phyloP scores from a whole-genome alignment of 2,329 filamentous ascomycete genomes.

The Fusarium globosum region DNA sequence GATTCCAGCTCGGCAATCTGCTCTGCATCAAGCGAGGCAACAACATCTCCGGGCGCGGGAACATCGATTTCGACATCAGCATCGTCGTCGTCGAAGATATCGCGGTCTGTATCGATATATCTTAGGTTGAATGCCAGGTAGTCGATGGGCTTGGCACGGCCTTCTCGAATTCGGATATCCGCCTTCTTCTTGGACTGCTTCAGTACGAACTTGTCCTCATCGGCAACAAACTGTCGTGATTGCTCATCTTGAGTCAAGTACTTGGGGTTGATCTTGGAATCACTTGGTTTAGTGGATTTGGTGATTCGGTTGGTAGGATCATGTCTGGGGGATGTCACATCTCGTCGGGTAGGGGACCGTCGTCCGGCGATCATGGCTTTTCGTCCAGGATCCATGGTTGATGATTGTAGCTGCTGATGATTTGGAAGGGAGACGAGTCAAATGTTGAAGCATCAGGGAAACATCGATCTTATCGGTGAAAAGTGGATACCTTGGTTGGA shows the following conservation, averaged over 20 bases:
- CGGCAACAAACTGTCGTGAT: conserved; percentile 85
- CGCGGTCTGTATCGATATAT: conserved; percentile 85
- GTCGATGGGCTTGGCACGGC: conserved; percentile 91
- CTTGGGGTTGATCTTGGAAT: conserved; percentile 48
- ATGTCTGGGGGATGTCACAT: conserved; percentile 66
- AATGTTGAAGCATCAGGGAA: conserved; percentile 4
- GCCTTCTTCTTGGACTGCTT: conserved; percentile 99
- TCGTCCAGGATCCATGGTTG: conserved; percentile 64
- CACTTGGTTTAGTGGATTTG: conserved; percentile 54
- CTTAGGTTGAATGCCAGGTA: conserved; percentile 91
- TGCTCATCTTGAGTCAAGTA: conserved; percentile 81
- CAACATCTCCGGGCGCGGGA: conserved; percentile 81
- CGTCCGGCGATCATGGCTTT: conserved; percentile 64
- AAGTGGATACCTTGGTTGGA: conserved; percentile 14
- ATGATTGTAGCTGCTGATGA: conserved; percentile 5
- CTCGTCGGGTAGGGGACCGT: conserved; percentile 57
- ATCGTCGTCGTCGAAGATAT: conserved; percentile 88
- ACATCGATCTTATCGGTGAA: conserved; percentile 30
- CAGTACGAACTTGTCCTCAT: conserved; percentile 95
- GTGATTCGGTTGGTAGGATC: conserved; percentile 67
- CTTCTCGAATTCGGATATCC: conserved; percentile 91
- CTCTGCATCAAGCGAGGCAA: conserved; percentile 75
- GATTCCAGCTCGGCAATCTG: conserved; percentile 81
- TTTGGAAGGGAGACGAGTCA: background rate
- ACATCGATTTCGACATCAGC: conserved; percentile 78